A percentile compares a stretch with the other conserved stretches of the same genome.
Evolutionary conservation across 139 green algal species (phyloP).

Genomic region (Dunaliella sp.): DNA sequence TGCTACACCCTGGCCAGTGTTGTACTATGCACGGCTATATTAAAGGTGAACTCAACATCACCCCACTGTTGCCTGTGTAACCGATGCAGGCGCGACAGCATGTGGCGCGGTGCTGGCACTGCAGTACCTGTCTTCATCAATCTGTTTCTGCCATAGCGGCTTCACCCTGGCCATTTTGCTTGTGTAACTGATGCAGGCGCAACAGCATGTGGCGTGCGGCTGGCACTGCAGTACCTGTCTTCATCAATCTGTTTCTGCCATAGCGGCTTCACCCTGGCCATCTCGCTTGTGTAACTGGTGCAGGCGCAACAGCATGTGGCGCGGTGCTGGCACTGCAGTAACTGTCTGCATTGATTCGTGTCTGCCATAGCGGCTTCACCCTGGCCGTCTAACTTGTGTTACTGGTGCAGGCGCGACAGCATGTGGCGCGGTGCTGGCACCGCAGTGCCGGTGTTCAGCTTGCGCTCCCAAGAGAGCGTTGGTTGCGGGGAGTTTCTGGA

Average conservation of each 20-base stretch:
- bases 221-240: slow-evolving; percentile 88
- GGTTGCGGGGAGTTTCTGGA: slow-evolving; percentile 93
- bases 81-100: slow-evolving; percentile 35
- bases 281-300: too few species aligned
- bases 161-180: too few species aligned
- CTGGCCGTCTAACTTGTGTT: too few species aligned
- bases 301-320: slow-evolving; percentile 72
- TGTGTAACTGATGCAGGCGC: too few species aligned
- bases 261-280: too few species aligned
- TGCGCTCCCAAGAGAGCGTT: slow-evolving; percentile 68
- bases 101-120: slow-evolving; percentile 86
- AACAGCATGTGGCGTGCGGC: slow-evolving; percentile 79
- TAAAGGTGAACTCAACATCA: neutral
- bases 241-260: too few species aligned
- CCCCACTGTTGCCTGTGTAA: too few species aligned
- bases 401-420: slow-evolving; percentile 47
- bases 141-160: too few species aligned
- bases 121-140: slow-evolving; percentile 93
- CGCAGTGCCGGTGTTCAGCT: slow-evolving; percentile 88
- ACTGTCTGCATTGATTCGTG: slow-evolving; percentile 97
- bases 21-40: neutral
- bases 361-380: too few species aligned
- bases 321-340: slow-evolving; percentile 80
- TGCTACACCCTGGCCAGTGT: too few species aligned
- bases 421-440: slow-evolving; percentile 87